A percentile compares a stretch with the other conserved stretches of the same genome.
Evolutionary conservation across 1,284 basidiomycete genomes (phyloP).

Genomic region (Taiwanofungus camphoratus): DNA sequence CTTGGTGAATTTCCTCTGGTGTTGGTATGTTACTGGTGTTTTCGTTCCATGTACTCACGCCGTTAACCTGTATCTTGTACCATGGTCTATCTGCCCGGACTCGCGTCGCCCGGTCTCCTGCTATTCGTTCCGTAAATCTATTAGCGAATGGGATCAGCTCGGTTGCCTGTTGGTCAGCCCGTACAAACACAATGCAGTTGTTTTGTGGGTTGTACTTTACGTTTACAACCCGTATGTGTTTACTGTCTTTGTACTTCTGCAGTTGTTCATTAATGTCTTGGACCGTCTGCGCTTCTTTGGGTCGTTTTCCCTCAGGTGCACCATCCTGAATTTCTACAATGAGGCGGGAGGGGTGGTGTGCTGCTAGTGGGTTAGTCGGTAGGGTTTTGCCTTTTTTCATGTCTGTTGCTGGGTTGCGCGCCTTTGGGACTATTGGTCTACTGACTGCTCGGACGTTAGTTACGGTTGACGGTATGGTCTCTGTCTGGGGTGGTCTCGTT

Average conservation of each 20-base stretch:
- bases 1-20: conserved; percentile 2
- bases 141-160: background rate
- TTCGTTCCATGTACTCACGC: background rate
- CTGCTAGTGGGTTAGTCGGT: conserved; percentile 3
- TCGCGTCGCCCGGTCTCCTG: background rate
- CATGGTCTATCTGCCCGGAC: background rate
- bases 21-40: background rate
- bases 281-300: background rate
- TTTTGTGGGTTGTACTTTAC: conserved; percentile 4
- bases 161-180: background rate
- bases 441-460: too few species aligned
- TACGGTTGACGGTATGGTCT: too few species aligned
- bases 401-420: too few species aligned
- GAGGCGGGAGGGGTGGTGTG: conserved; percentile 3
- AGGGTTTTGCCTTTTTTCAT: too few species aligned
- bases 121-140: background rate
- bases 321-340: conserved; percentile 2
- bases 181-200: conserved; percentile 3
- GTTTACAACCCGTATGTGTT: conserved; percentile 1
- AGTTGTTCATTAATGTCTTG: conserved; percentile 1
- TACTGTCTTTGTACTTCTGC: background rate
- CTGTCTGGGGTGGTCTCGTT: too few species aligned
- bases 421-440: too few species aligned
- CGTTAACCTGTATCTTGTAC: conserved; percentile 3
- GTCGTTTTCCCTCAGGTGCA: background rate